A percentile compares a stretch with the other conserved stretches of the same genome.
phyloP scores from a whole-genome alignment of 768 basidiomycete species.

The Pleurotus tuber-regium region DNA sequence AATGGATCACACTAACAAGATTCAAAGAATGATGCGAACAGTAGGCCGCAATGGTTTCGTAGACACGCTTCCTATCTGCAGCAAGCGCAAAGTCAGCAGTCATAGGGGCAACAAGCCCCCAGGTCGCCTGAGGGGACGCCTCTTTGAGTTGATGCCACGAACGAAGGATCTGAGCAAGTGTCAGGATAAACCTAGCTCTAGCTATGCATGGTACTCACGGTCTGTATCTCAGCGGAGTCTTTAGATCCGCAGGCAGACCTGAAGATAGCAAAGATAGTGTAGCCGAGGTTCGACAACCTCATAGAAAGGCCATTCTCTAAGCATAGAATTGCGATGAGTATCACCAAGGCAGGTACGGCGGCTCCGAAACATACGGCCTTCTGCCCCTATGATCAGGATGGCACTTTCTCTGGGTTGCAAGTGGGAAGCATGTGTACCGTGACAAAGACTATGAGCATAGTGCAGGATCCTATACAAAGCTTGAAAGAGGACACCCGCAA shows the following conservation, averaged over 20 bases:
- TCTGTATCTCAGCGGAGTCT: constrained; percentile 5
- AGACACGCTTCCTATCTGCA: not conserved
- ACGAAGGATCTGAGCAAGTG: constrained; percentile 1
- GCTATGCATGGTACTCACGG: not conserved
- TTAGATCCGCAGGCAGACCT: not conserved
- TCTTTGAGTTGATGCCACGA: constrained; percentile 3
- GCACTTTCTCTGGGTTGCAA: not conserved
- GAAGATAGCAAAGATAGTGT: constrained; percentile 11
- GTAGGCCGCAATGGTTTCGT: constrained; percentile 7
- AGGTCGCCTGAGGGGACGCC: not conserved
- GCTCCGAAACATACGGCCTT: not conserved
- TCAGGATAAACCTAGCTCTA: not conserved
- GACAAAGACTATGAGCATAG: not conserved
- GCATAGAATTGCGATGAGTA: not conserved
- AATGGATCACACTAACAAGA: constrained; percentile 1
- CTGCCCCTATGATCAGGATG: constrained; percentile 7
- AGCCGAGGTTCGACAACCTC: constrained; percentile 8
- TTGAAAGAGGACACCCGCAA: not conserved
- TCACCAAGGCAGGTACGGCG: not conserved
- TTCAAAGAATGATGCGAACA: constrained; percentile 7
- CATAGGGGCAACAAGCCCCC: constrained; percentile 8
- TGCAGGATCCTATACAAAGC: not conserved
- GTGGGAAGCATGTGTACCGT: too few species aligned
- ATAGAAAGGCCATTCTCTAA: not conserved
- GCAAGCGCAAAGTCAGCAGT: not conserved